Evolutionary conservation across 495 filamentous ascomycete genomes (phyloP).

Genomic region (Acidomyces sp.): DNA sequence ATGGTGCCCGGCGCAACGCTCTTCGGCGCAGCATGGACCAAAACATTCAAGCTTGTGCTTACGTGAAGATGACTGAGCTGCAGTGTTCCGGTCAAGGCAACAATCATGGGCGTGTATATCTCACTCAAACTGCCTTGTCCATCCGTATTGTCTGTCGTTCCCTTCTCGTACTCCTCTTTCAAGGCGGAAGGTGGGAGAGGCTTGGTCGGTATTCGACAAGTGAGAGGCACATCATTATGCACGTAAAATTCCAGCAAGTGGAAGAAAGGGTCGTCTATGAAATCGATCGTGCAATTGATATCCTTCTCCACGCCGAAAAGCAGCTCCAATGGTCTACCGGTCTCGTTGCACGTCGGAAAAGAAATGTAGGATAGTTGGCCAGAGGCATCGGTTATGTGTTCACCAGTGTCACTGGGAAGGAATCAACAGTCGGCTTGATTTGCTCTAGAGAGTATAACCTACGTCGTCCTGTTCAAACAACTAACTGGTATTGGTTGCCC

Average conservation of each 20-base stretch:
- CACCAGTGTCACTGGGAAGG: constrained; percentile 11
- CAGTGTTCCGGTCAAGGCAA: constrained; percentile 77
- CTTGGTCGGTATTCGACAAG: constrained; percentile 76
- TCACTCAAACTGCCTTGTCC: constrained; percentile 24
- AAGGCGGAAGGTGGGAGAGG: constrained; percentile 36
- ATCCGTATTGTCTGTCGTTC: constrained; percentile 11
- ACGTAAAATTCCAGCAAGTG: constrained; percentile 98
- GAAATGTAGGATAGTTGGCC: constrained; percentile 89
- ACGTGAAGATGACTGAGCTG: constrained; percentile 87
- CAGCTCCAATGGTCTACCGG: constrained; percentile 63
- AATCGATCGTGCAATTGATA: constrained; percentile 80
- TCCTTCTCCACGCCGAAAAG: constrained; percentile 71
- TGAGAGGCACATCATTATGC: constrained; percentile 85
- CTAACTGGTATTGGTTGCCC: constrained; percentile 44
- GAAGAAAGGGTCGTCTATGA: constrained; percentile 79
- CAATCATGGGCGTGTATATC: constrained; percentile 54
- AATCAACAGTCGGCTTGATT: neutral
- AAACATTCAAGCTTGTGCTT: constrained; percentile 72
- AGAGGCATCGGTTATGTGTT: constrained; percentile 60
- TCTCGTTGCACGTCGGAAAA: constrained; percentile 88
- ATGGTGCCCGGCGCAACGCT: constrained; percentile 49
- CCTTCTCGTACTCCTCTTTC: constrained; percentile 12
- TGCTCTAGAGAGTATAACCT: constrained; percentile 22
- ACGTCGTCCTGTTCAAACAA: constrained; percentile 58
- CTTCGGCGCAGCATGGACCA: constrained; percentile 57